A percentile compares a stretch with the other conserved stretches of the same genome.
Conservation (phyloP, 345 rosid species). For the Melaleuca quinquenervia region DNA sequence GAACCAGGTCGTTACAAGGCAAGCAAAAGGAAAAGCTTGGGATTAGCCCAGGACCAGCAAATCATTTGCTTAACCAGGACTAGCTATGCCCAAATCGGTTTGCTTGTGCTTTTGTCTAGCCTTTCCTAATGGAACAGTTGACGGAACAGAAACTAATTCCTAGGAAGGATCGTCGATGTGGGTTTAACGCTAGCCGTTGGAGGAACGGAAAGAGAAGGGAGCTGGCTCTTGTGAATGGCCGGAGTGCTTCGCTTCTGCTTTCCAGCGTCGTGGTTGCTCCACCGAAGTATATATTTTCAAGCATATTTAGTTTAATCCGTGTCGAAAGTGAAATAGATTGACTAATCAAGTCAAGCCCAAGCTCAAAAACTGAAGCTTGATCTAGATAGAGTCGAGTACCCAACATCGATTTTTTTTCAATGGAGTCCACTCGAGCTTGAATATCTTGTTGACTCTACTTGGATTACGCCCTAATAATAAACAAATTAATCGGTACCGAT, state of each 20-base stretch:
- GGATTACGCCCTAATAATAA: background rate
- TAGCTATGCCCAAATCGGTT: background rate
- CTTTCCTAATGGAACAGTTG: background rate
- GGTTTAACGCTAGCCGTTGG: background rate
- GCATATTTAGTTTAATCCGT: background rate
- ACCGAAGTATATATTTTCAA: background rate
- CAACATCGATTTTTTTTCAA: background rate
- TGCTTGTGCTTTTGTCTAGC: background rate
- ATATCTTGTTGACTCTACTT: background rate
- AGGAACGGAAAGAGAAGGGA: background rate
- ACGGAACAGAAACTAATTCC: background rate
- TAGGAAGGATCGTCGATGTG: background rate
- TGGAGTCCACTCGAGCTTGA: background rate
- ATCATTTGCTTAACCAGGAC: background rate
- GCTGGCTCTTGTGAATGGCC: background rate
- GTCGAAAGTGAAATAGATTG: background rate
- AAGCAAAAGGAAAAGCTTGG: background rate
- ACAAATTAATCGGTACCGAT: background rate
- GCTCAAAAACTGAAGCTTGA: background rate
- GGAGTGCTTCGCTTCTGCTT: background rate
- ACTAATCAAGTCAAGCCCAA: background rate
- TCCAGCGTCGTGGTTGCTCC: background rate
- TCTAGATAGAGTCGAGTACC: background rate
- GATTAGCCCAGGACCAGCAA: background rate
- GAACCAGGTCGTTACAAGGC: background rate